These are phyloP conservation scores for Tephrocybe rancida DNA, from an alignment of 768 basidiomycete genomes.

Conservation along the genomic window DNA sequence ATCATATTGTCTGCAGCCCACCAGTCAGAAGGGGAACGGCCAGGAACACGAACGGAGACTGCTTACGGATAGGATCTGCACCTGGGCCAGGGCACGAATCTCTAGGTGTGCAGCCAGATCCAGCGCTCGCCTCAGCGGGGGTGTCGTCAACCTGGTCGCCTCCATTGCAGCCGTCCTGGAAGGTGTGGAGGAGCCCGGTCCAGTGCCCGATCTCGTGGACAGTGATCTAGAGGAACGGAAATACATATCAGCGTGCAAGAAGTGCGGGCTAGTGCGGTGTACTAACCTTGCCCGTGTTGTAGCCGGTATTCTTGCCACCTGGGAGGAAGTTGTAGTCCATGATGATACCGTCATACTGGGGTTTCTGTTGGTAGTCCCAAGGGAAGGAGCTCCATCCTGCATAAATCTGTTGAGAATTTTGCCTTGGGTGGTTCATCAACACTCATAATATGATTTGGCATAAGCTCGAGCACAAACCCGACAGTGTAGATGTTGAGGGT, in stretches of 20 bases:
- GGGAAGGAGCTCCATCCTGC: conserved; percentile 44
- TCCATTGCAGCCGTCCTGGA: conserved; percentile 34
- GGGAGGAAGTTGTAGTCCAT: conserved; percentile 24
- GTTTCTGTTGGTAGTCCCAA: conserved; percentile 25
- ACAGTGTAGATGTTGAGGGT: conserved; percentile 3
- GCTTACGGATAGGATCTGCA: conserved; percentile 36
- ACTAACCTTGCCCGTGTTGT: conserved; percentile 25
- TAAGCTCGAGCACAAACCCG: not conserved
- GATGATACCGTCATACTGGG: conserved; percentile 38
- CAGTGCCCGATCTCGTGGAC: conserved; percentile 42
- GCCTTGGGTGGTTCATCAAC: not conserved
- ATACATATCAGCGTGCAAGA: not conserved
- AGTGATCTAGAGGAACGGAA: conserved; percentile 24
- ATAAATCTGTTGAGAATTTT: conserved; percentile 14
- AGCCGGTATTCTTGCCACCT: conserved; percentile 30
- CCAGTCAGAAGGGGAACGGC: not conserved
- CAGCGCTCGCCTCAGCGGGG: conserved; percentile 34
- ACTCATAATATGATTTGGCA: not conserved
- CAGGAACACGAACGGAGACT: not conserved
- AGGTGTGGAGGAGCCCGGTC: conserved; percentile 41
- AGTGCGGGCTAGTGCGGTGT: not conserved
- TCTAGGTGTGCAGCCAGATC: conserved; percentile 34
- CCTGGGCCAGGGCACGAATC: conserved; percentile 37
- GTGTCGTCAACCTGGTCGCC: conserved; percentile 31
- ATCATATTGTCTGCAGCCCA: conserved; percentile 6